Conservation (phyloP, 2,329 filamentous ascomycete species). For the Aspergillus niger region DNA sequence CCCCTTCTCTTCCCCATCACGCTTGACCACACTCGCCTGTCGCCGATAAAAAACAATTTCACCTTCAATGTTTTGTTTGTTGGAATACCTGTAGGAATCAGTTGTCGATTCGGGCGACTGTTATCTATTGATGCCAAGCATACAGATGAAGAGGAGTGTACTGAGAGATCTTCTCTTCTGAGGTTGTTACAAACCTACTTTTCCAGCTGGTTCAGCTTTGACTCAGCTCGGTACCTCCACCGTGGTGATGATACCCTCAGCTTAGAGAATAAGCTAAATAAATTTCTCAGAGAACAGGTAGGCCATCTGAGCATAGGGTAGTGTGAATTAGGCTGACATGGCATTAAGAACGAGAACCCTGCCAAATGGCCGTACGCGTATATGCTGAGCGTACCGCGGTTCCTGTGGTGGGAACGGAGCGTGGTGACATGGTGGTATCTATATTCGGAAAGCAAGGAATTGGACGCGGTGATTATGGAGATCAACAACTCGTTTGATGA, state of each 20-base stretch:
- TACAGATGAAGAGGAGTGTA: neutral
- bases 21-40: conserved; percentile 12
- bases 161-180: neutral
- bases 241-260: conserved; percentile 5
- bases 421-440: conserved; percentile 23
- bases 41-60: conserved; percentile 12
- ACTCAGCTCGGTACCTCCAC: conserved; percentile 7
- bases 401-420: conserved; percentile 13
- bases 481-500: conserved; percentile 20
- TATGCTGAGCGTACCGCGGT: conserved; percentile 14
- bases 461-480: conserved; percentile 19
- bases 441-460: conserved; percentile 12
- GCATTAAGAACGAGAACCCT: conserved; percentile 10
- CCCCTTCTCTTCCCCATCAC: conserved; percentile 12
- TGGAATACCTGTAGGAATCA: conserved; percentile 12
- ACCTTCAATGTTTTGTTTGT: conserved; percentile 9
- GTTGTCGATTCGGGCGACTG: conserved; percentile 9
- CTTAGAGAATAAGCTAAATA: conserved; percentile 10
- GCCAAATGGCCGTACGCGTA: conserved; percentile 19
- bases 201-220: conserved; percentile 14
- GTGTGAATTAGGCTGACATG: neutral
- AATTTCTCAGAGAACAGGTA: conserved; percentile 10
- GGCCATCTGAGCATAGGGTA: no score
- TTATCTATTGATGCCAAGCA: conserved; percentile 8
- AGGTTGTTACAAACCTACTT: neutral